Percentiles rank a stretch among this genome's conserved stretches.
phyloP scores from a whole-genome alignment of 106 monocot species.

The Dioscorea zingiberensis region DNA sequence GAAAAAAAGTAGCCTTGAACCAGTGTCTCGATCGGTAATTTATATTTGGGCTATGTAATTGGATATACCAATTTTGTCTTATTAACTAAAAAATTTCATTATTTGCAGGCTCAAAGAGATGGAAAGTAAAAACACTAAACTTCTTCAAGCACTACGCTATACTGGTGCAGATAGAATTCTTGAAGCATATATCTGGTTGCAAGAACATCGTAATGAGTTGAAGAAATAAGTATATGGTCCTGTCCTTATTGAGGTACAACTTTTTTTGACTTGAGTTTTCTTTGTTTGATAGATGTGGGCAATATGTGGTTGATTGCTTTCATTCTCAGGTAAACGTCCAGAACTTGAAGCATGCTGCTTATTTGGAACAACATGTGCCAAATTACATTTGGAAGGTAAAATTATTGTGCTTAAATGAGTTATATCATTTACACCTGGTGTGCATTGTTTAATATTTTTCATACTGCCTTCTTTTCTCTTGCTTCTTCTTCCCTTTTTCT shows the following conservation, averaged over 20 bases:
- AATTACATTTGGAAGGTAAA: slow-evolving; percentile 97
- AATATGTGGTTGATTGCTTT: neutral
- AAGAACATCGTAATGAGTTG: slow-evolving; percentile 47
- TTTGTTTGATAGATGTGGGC: neutral
- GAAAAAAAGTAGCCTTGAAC: slow-evolving; percentile 38
- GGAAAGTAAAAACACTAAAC: slow-evolving; percentile 80
- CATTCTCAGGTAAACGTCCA: slow-evolving; percentile 61
- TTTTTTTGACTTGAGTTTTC: neutral
- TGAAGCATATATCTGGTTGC: slow-evolving; percentile 85
- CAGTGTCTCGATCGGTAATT: slow-evolving; percentile 54
- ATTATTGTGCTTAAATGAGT: neutral
- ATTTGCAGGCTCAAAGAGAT: slow-evolving; percentile 73
- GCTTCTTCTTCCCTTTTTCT: no score
- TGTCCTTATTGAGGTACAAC: slow-evolving; percentile 77
- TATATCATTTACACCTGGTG: neutral
- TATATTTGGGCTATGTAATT: neutral
- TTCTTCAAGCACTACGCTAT: slow-evolving; percentile 69
- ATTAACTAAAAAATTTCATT: neutral
- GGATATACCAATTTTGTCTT: neutral
- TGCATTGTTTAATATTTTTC: neutral
- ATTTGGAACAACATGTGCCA: slow-evolving; percentile 80
- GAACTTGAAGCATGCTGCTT: slow-evolving; percentile 64
- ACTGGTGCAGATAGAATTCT: slow-evolving; percentile 83
- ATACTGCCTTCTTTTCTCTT: neutral
- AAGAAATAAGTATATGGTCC: slow-evolving; percentile 88